Evolutionary conservation across 805 yeast species (phyloP), one percentile per base, ranked within the genome.

Genomic region (Monosporozyma yasuniensis): DNA sequence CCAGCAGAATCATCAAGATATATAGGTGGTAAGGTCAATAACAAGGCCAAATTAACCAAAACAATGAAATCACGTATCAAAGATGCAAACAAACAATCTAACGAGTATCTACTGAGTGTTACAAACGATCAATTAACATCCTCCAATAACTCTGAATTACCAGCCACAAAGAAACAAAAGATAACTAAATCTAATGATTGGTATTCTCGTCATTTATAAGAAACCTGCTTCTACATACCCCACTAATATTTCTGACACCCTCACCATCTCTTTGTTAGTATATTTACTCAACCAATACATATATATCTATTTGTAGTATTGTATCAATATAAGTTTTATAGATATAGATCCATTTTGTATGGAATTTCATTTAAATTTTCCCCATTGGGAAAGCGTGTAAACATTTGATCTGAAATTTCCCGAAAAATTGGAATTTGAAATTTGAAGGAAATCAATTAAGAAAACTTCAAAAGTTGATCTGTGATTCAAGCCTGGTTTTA

Each of bases 31-130:
- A 76, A 72, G 54, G 61, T 66, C 1, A 76, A 76, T 46, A 80
- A 80, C 22, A 71, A 66, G 49, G 83, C 87, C 2, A 76, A 77
- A 54, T 64, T 84, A 70, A 73, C 84, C 2, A 84, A 84, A 63
- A 69, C 72, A 1, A 78, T 83, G 84, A 73, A 74, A 50, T 59
- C 63, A 16, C 70, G 88, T 49, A 59, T 80, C 7, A 50, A 52
- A 4, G 58, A 56, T 16, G 64, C 63, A 3, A 55, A 60, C 42
- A 52, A 50, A 19, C 59, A 56, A 47, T 35, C 58, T 10, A 50
- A 51, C 8, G 60, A 56, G 7, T 55, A 47, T 42, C 25, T 57
- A 10, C 19, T 52, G 21, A 45, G 19, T 16, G 2, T 47, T 49
- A 18, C 43, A 50, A 35, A 44, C 23, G 34, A 42, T 42, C 44